Base-by-base conservation (phyloP, 805 yeast genomes). In the Candida ipomoeae region DNA sequence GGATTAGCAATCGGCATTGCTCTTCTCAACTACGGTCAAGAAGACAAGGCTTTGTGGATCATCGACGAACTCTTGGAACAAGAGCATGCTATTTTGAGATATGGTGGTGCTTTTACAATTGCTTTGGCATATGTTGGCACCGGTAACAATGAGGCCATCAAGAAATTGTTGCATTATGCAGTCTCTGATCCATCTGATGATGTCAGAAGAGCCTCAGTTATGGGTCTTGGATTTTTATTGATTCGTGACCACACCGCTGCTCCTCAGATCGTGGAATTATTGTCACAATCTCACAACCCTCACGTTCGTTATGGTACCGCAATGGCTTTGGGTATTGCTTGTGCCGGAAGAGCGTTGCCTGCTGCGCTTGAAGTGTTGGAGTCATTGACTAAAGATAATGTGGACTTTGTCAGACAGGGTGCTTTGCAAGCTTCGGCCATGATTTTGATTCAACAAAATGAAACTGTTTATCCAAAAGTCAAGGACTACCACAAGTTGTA, bases 291-390 rank as follows among this genome's bases (percentile, higher is more conserved):
- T 0, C 97, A 94, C 68, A 94, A 94, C 67, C 96, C 99, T 13
- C 97, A 94, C 65, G 98, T 94, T 35, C 87, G 99, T 68, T 94
- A 94, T 66, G 99, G 99, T 74, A 88, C 97, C 32, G 96, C 98
- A 1, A 76, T 94, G 82, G 99, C 99, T 0, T 79, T 94, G 55
- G 99, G 97, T 71, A 88, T 94, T 55, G 83, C 98, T 3, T 91
- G 98, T 76, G 97, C 97, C 21, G 99, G 99, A 44, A 85, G 94
- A 64, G 94, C 91, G 3, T 73, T 87, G 49, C 82, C 84, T 51
- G 84, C 92, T 37, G 98, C 99, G 0, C 80, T 94, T 55, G 96
- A 90, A 52, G 90, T 94, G 15, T 79, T 94, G 57, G 96, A 89
- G 71, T 96, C 97, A 33, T 79, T 94, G 73, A 82, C 92, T 26